Base-by-base conservation (phyloP, 148 eudicot species). In the Rhododendron williamsianum region DNA sequence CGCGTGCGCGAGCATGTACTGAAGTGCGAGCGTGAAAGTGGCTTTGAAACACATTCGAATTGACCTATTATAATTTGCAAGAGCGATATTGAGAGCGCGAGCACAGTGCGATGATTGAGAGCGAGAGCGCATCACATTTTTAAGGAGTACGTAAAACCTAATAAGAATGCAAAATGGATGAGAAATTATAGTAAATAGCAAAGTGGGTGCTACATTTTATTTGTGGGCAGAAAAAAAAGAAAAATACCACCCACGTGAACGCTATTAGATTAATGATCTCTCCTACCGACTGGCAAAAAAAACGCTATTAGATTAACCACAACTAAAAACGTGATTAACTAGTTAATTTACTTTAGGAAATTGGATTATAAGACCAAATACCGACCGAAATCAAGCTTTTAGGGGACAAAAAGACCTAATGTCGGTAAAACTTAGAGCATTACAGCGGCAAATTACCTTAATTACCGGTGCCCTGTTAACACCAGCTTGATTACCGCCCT, bases 361-460 rank as follows among this genome's bases (percentile, higher is more conserved):
- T 25, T 48, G 35, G 12, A 78, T 48, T 45, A 4, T 9, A 77
- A 21, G 35, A 48, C 35, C 56, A 58, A 18, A 58, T 10, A 36
- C 13, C 6, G n/a, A 60, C 4, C 73, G 9, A 60, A 81, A 51
- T 21, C 27, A 10, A 30, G 51, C 71, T 81, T 25, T 60, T 81
- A 23, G 49, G 84, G 73, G 51, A 81, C 83, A 81, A 38, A 81
- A 58, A 56, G 72, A 6, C 72, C 18, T n/a, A 46, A 10, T 81
- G 72, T 36, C 19, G 35, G 46, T 41, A 58, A 58, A 81, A 46
- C 21, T 46, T 78, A 78, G 21, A 25, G 81, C 81, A 78, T 71
- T 30, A 71, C 36, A 65, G 41, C 19, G 4, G 81, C 48, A 78
- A 78, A 48, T 46, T 45, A 78, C 36, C 58, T n/a, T 78, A 78